phyloP scores from a whole-genome alignment of 768 basidiomycete species.

The Phallus indusiatus region DNA sequence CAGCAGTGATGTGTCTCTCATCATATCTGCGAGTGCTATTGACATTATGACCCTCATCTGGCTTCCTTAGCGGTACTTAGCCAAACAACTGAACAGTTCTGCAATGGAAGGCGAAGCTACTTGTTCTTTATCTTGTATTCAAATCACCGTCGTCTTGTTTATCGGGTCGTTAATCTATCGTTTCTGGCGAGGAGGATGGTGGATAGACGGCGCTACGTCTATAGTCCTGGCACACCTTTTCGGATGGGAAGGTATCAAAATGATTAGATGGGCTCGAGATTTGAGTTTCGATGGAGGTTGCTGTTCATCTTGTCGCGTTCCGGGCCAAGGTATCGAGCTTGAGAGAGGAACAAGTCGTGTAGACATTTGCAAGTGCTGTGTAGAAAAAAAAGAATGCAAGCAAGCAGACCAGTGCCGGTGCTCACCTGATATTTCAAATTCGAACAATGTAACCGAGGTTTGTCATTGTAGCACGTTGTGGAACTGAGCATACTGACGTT shows the following conservation, averaged over 20 bases:
- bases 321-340: slow-evolving; percentile 9
- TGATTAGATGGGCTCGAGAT: slow-evolving; percentile 30
- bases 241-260: slow-evolving; percentile 36
- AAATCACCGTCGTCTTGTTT: slow-evolving; percentile 35
- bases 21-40: slow-evolving; percentile 33
- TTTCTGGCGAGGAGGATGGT: slow-evolving; percentile 38
- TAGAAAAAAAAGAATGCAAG: slow-evolving; percentile 10
- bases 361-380: slow-evolving; percentile 12
- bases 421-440: background rate
- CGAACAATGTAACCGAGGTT: background rate
- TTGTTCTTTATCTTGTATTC: slow-evolving; percentile 34
- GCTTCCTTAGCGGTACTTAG: slow-evolving; percentile 36
- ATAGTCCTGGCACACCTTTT: slow-evolving; percentile 32
- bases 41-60: slow-evolving; percentile 33
- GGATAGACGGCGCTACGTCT: slow-evolving; percentile 37
- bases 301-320: slow-evolving; percentile 19
- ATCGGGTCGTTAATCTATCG: slow-evolving; percentile 30
- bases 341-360: slow-evolving; percentile 4
- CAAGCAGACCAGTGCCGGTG: slow-evolving; percentile 3
- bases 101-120: slow-evolving; percentile 35
- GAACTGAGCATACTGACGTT: background rate
- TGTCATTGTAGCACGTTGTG: too few relatives aligned
- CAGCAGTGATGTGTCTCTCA: slow-evolving; percentile 29
- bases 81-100: slow-evolving; percentile 34
- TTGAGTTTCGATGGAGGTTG: slow-evolving; percentile 30